Conservation (phyloP, 2,329 filamentous ascomycete species). For the Hortaea werneckii region DNA sequence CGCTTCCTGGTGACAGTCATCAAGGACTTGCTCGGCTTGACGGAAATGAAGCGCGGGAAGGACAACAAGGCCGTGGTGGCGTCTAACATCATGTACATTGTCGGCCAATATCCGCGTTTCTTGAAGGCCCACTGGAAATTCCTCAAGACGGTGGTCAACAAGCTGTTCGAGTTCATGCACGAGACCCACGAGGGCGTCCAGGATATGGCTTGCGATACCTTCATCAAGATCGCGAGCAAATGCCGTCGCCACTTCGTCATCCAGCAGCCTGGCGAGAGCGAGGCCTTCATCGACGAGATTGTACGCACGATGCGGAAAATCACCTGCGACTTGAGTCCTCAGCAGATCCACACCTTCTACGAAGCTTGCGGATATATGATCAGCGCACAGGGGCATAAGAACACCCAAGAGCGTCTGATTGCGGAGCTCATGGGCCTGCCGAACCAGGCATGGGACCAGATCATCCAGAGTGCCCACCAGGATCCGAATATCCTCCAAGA, state of each 20-base stretch:
- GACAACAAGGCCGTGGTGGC: constrained; percentile 99
- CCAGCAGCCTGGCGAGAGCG: constrained; percentile 82
- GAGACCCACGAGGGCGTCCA: constrained; percentile 99
- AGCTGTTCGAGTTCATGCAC: constrained; percentile 99
- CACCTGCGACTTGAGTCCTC: constrained; percentile 85
- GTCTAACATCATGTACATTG: constrained; percentile 99
- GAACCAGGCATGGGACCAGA: constrained; percentile 89
- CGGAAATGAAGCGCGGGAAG: constrained; percentile 98
- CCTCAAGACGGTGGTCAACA: constrained; percentile 98
- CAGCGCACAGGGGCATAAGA: constrained; percentile 89
- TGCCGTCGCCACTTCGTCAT: constrained; percentile 96
- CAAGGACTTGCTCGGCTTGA: constrained; percentile 90
- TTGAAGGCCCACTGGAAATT: constrained; percentile 99
- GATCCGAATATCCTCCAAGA: constrained; percentile 84
- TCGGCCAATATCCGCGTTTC: constrained; percentile 96
- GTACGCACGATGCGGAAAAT: constrained; percentile 93
- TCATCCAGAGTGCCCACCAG: constrained; percentile 77
- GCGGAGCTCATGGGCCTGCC: constrained; percentile 87
- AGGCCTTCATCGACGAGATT: constrained; percentile 98
- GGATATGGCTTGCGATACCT: constrained; percentile 99
- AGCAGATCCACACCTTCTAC: constrained; percentile 98
- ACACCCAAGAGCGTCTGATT: constrained; percentile 83
- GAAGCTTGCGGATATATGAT: constrained; percentile 99
- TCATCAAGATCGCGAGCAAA: constrained; percentile 98
- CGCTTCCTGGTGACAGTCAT: constrained; percentile 97